A percentile compares a stretch with the other conserved stretches of the same genome.
These are phyloP conservation scores for Emericellopsis terricola DNA, from an alignment of 495 filamentous ascomycete genomes.

Conservation along the genomic window DNA sequence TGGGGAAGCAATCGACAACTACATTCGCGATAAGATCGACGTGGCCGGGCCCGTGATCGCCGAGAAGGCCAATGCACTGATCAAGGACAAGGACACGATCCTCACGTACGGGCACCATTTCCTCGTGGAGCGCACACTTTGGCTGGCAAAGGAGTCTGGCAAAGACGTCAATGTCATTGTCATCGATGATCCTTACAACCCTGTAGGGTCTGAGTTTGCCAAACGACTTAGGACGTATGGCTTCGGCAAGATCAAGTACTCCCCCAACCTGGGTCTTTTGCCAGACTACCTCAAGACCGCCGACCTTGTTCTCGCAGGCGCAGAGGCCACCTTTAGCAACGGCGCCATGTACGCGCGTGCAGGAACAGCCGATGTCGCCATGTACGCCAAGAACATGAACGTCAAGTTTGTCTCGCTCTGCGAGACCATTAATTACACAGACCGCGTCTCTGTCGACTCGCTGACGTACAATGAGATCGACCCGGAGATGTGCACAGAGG, in stretches of 20 bases:
- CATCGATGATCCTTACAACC: conserved; percentile 70
- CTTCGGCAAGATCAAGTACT: conserved; percentile 54
- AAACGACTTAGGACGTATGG: conserved; percentile 46
- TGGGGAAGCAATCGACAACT: conserved; percentile 65
- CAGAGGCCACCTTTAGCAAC: conserved; percentile 81
- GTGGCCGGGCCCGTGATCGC: conserved; percentile 76
- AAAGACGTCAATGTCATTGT: conserved; percentile 69
- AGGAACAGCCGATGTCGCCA: conserved; percentile 78
- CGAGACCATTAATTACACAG: conserved; percentile 88
- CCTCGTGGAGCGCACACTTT: conserved; percentile 61
- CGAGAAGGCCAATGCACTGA: conserved; percentile 45
- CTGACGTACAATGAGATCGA: conserved; percentile 90
- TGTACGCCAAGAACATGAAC: conserved; percentile 54
- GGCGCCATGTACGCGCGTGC: conserved; percentile 73
- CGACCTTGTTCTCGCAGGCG: conserved; percentile 71
- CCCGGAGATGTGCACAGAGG: conserved; percentile 27
- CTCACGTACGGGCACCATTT: conserved; percentile 81
- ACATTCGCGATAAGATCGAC: conserved; percentile 78
- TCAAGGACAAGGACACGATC: conserved; percentile 63
- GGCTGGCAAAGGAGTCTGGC: conserved; percentile 38
- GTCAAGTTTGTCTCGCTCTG: conserved; percentile 81
- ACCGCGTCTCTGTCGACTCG: conserved; percentile 73
- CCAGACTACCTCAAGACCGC: conserved; percentile 53
- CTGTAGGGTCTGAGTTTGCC: conserved; percentile 51
- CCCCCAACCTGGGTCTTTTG: conserved; percentile 51